These are phyloP conservation scores for Caulochytrium protostelioides DNA, from an alignment of 371 early-diverging fungal genomes.

Conservation along the genomic window DNA sequence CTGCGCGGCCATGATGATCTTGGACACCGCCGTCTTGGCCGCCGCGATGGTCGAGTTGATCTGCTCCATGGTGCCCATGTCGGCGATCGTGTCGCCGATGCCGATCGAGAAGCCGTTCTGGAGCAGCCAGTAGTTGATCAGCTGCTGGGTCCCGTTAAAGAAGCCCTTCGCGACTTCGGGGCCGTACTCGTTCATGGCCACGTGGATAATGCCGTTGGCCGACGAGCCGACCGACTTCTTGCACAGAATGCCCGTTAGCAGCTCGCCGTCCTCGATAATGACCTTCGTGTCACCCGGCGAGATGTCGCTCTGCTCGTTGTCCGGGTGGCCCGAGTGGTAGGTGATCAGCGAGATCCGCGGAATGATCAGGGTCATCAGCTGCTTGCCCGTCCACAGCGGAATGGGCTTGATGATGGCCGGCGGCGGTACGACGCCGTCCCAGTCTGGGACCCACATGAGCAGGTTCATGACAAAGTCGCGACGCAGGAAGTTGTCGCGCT, in stretches of 20 bases:
- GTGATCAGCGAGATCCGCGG: constrained; percentile 64
- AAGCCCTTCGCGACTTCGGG: constrained; percentile 73
- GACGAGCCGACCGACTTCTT: constrained; percentile 94
- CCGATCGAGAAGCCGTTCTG: constrained; percentile 94
- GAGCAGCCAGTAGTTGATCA: constrained; percentile 91
- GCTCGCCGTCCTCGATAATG: constrained; percentile 80
- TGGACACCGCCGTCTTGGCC: constrained; percentile 68
- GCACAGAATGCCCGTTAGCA: constrained; percentile 87
- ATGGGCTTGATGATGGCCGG: constrained; percentile 91
- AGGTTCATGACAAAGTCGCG: constrained; percentile 85
- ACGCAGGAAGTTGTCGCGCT: constrained; percentile 80
- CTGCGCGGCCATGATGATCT: constrained; percentile 70
- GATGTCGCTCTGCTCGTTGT: constrained; percentile 49
- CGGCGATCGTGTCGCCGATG: constrained; percentile 98
- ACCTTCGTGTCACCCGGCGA: constrained; percentile 85
- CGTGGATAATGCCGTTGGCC: constrained; percentile 86
- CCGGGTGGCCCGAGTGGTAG: constrained; percentile 58
- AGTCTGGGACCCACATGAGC: constrained; percentile 82
- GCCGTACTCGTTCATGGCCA: constrained; percentile 89
- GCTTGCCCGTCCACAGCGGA: constrained; percentile 97
- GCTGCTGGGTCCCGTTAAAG: constrained; percentile 84
- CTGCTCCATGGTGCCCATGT: constrained; percentile 56
- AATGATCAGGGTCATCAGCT: constrained; percentile 81
- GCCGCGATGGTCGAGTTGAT: constrained; percentile 66
- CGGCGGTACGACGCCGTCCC: constrained; percentile 82